Conservation (phyloP, 352 stramenopile genomes). For the Porosira glacialis region DNA sequence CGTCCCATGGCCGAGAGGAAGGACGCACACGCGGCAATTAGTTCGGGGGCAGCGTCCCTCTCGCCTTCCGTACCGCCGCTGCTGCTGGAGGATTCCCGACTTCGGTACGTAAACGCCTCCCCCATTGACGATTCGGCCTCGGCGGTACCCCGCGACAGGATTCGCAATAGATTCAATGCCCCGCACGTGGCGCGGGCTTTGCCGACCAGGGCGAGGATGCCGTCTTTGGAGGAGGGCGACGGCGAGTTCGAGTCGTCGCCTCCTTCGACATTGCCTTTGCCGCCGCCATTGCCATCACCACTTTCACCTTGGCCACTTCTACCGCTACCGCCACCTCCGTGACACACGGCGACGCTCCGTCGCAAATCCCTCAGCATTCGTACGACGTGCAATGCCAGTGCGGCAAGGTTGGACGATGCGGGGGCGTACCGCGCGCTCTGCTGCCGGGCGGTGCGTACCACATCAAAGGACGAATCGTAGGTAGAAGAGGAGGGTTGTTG, state of each 20-base stretch:
- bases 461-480: conserved; percentile 19
- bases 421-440: conserved; percentile 56
- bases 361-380: conserved; percentile 71
- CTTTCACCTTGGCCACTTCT: conserved; percentile 4
- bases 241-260: not conserved
- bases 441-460: conserved; percentile 47
- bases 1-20: conserved; percentile 43
- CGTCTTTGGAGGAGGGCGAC: not conserved
- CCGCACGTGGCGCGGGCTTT: conserved; percentile 75
- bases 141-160: conserved; percentile 62
- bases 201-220: conserved; percentile 36
- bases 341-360: conserved; percentile 21
- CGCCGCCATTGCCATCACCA: not conserved
- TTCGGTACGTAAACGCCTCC: not conserved
- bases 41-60: conserved; percentile 37
- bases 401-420: conserved; percentile 62
- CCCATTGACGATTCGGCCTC: conserved; percentile 20
- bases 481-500: conserved; percentile 3
- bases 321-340: no score
- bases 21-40: conserved; percentile 39
- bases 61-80: conserved; percentile 10
- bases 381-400: conserved; percentile 58
- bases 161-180: conserved; percentile 60
- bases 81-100: not conserved
- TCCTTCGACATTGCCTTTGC: no score